Evolutionary conservation across 352 stramenopile genomes (phyloP), one percentile per base, ranked within the genome.

Genomic region (Phytopythium aichiense): DNA sequence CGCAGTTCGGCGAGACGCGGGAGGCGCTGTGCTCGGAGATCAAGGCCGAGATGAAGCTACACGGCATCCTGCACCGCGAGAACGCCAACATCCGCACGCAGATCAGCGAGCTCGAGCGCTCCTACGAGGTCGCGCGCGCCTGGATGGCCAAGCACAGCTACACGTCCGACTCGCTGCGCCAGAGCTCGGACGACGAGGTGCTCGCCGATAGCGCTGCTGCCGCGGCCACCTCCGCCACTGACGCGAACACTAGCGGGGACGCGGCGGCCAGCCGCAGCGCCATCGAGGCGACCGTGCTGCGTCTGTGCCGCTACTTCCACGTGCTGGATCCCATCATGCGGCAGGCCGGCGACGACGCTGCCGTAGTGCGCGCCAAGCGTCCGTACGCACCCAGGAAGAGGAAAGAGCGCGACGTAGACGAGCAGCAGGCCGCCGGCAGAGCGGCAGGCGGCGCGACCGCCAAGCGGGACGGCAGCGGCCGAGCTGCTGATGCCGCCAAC

Each of bases 11-110:
- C 52, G 79, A 91, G 71, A 89, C 82, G 8, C 79, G 80, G 45
- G 82, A 91, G 68, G 67, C 72, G 56, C 69, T 91, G 35, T 91
- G 82, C 66, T 83, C 80, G 2, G 73, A 91, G 75, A 89, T 91
- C 72, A 87, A 88, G 64, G 65, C 64, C 31, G 53, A 69, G 51
- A 87, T 91, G 82, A 58, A 72, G 33, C 76, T 65, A 55, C 68
- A 89, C 59, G 82, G 79, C 50, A 89, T 91, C 59, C 53, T 67
- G 58, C 82, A 91, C 62, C 71, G 82, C 40, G 80, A 88, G 68
- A 91, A 91, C 61, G 79, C 79, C 69, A 89, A 91, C 68, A 89
- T 91, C 61, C 82, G 82, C 64, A 91, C 79, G 58, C 79, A 91
- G 69, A 88, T 91, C 64, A 89, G 76, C 65, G 82, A 91, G 68